Evolutionary conservation across 805 yeast species (phyloP).

Genomic region (Priceomyces carsonii): DNA sequence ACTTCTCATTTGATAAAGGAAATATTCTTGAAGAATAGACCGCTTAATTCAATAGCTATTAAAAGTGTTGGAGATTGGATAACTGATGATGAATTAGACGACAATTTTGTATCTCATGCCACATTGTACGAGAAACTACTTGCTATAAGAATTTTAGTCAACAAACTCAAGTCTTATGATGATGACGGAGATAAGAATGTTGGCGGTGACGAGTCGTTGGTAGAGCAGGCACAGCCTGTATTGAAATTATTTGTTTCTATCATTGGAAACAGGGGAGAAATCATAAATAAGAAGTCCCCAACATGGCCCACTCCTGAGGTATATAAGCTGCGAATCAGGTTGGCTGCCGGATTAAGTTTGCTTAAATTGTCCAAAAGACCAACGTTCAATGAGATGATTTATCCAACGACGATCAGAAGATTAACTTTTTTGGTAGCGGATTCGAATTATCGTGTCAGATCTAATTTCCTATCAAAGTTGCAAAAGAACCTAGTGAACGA

Average conservation of each 20-base stretch:
- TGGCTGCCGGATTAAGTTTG: slow-evolving; percentile 65
- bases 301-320: slow-evolving; percentile 62
- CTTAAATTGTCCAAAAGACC: slow-evolving; percentile 64
- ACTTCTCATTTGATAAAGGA: slow-evolving; percentile 62
- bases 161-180: slow-evolving; percentile 46
- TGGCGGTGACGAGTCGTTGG: slow-evolving; percentile 28
- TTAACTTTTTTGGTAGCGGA: slow-evolving; percentile 67
- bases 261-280: slow-evolving; percentile 77
- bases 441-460: slow-evolving; percentile 58
- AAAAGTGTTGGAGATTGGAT: slow-evolving; percentile 44
- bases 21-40: slow-evolving; percentile 55
- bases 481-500: slow-evolving; percentile 53
- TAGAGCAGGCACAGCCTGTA: slow-evolving; percentile 57
- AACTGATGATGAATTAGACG: slow-evolving; percentile 42
- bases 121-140: slow-evolving; percentile 49
- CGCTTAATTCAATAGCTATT: slow-evolving; percentile 27
- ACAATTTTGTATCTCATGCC: slow-evolving; percentile 17
- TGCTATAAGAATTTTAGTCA: slow-evolving; percentile 58
- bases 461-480: slow-evolving; percentile 48
- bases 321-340: slow-evolving; percentile 61
- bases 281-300: slow-evolving; percentile 47
- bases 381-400: slow-evolving; percentile 51
- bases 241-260: slow-evolving; percentile 66
- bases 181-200: slow-evolving; percentile 11
- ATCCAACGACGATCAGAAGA: slow-evolving; percentile 51